A percentile compares a stretch with the other conserved stretches of the same genome.
phyloP scores from a whole-genome alignment of 495 filamentous ascomycete genomes.

The Clohesyomyces aquaticus region DNA sequence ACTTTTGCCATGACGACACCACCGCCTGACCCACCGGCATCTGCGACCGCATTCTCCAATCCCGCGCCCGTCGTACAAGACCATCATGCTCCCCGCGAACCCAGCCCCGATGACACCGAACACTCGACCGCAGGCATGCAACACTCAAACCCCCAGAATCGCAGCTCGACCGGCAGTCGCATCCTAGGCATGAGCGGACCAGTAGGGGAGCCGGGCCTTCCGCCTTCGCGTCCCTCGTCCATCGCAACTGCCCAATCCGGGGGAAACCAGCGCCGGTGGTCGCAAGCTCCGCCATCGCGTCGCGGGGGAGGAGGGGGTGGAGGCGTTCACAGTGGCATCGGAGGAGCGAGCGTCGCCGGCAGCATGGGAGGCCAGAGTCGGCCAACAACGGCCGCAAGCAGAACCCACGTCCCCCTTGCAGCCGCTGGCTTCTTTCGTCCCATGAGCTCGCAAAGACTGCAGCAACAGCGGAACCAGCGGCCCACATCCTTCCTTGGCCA shows the following conservation, averaged over 20 bases:
- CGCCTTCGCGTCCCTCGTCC: conserved; percentile 48
- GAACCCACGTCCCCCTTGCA: conserved; percentile 87
- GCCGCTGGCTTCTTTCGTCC: conserved; percentile 92
- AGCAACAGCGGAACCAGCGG: conserved; percentile 78
- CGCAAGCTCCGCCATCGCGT: conserved; percentile 54
- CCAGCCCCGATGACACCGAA: conserved; percentile 51
- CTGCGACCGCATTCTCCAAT: conserved; percentile 41
- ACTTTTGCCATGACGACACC: conserved; percentile 37
- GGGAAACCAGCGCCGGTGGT: conserved; percentile 55
- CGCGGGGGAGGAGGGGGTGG: conserved; percentile 41
- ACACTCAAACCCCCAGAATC: conserved; percentile 16
- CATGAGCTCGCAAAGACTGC: conserved; percentile 94
- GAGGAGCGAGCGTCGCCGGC: conserved; percentile 31
- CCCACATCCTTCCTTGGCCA: conserved; percentile 51
- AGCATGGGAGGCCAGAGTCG: conserved; percentile 52
- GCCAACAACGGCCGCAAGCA: conserved; percentile 60
- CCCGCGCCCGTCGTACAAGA: conserved; percentile 35
- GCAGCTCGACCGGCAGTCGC: conserved; percentile 32
- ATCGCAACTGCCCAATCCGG: conserved; percentile 48
- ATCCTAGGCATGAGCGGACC: conserved; percentile 49
- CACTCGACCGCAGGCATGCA: conserved; percentile 29
- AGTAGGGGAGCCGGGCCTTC: conserved; percentile 50
- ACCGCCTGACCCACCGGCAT: conserved; percentile 8
- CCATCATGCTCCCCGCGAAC: conserved; percentile 36
- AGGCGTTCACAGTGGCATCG: conserved; percentile 22